A percentile compares a stretch with the other conserved stretches of the same genome.
Conservation (phyloP, 257 asterid species). For the Eucommia ulmoides region DNA sequence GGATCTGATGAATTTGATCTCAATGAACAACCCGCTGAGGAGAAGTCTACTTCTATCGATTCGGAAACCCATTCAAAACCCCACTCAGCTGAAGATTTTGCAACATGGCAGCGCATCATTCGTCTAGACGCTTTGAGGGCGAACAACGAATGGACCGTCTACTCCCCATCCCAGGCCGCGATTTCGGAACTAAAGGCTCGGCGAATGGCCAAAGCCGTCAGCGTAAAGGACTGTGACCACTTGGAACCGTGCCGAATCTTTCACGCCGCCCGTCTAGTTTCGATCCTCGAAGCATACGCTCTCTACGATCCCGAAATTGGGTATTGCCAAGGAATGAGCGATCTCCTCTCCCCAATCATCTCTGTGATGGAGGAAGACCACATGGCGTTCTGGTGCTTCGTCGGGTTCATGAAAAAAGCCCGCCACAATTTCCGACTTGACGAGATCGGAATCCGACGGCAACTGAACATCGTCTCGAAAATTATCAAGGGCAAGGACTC, state of each 20-base stretch:
- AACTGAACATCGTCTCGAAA: slow-evolving; percentile 51
- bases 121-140: slow-evolving; percentile 85
- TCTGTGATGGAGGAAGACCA: slow-evolving; percentile 69
- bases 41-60: slow-evolving; percentile 12
- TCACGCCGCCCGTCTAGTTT: slow-evolving; percentile 79
- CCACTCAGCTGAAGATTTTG: slow-evolving; percentile 45
- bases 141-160: slow-evolving; percentile 56
- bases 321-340: slow-evolving; percentile 95
- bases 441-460: slow-evolving; percentile 78
- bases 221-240: slow-evolving; percentile 62
- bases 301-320: slow-evolving; percentile 75
- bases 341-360: slow-evolving; percentile 76
- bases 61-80: slow-evolving; percentile 20
- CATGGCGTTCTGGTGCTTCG: slow-evolving; percentile 83
- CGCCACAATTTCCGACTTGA: slow-evolving; percentile 89
- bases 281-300: slow-evolving; percentile 86
- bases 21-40: slow-evolving; percentile 18
- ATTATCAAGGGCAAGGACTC: slow-evolving; percentile 75
- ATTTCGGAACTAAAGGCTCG: slow-evolving; percentile 51
- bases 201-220: slow-evolving; percentile 56
- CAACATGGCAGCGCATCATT: slow-evolving; percentile 82
- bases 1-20: slow-evolving; percentile 25
- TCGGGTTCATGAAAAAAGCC: slow-evolving; percentile 85
- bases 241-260: slow-evolving; percentile 65
- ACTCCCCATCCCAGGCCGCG: slow-evolving; percentile 61